Evolutionary conservation across 2,329 filamentous ascomycete genomes (phyloP).

Genomic region (Monosporascus ibericus): DNA sequence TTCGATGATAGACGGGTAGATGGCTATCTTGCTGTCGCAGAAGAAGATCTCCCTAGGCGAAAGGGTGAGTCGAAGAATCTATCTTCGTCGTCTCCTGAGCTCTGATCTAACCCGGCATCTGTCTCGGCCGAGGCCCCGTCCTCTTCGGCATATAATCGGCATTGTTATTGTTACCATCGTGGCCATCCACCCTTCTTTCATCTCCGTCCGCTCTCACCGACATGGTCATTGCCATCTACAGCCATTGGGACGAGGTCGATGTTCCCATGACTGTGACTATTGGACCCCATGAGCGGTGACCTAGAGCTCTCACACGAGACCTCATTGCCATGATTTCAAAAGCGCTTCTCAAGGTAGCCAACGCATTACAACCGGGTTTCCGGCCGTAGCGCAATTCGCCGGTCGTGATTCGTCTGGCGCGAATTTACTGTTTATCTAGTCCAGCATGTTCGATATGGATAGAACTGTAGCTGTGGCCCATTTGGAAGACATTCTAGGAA

Average conservation of each 20-base stretch:
- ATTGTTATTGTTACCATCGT: conserved; percentile 37
- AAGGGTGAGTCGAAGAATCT: conserved; percentile 39
- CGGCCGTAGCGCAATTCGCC: conserved; percentile 57
- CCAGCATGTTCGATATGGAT: conserved; percentile 62
- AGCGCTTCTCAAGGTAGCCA: conserved; percentile 71
- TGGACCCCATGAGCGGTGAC: conserved; percentile 12
- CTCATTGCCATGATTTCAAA: conserved; percentile 74
- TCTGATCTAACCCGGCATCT: conserved; percentile 47
- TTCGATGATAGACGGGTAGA: conserved; percentile 54
- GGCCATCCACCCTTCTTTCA: conserved; percentile 32
- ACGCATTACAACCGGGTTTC: conserved; percentile 75
- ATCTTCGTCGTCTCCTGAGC: conserved; percentile 38
- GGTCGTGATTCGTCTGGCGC: conserved; percentile 51
- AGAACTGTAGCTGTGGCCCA: conserved; percentile 63
- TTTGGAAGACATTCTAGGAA: conserved; percentile 71
- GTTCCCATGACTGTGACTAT: conserved; percentile 11
- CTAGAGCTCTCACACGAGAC: conserved; percentile 35
- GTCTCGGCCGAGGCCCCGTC: conserved; percentile 41
- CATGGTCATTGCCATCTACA: conserved; percentile 28
- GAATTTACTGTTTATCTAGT: conserved; percentile 47
- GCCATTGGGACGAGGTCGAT: conserved; percentile 12
- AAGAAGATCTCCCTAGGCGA: conserved; percentile 73
- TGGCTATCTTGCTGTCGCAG: conserved; percentile 73
- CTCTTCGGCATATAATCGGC: conserved; percentile 36
- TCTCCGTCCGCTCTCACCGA: conserved; percentile 29